These are phyloP conservation scores for Chaetomium cochliodes DNA, from an alignment of 495 filamentous ascomycete species.

Conservation along the genomic window DNA sequence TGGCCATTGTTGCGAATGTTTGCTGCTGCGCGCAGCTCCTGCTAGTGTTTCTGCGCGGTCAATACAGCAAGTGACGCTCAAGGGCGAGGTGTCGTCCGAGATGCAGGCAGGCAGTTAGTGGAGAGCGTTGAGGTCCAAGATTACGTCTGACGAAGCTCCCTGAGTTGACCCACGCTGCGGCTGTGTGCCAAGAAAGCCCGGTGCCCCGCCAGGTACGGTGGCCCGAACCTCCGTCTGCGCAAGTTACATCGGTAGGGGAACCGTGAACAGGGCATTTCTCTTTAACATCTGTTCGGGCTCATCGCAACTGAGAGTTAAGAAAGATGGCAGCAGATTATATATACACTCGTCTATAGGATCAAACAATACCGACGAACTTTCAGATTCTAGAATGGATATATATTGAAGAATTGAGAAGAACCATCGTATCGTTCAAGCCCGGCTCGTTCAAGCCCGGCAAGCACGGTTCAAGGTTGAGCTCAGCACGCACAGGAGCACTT, in stretches of 20 bases:
- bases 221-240: constrained; percentile 3
- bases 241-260: neutral
- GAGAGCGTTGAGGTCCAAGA: constrained; percentile 37
- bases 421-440: neutral
- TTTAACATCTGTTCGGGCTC: neutral
- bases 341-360: neutral
- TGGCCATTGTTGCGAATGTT: constrained; percentile 65
- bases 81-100: constrained; percentile 20
- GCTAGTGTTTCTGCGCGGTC: constrained; percentile 26
- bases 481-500: neutral
- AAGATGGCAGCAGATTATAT: neutral
- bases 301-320: neutral
- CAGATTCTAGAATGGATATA: neutral
- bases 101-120: constrained; percentile 21
- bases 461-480: neutral
- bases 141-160: constrained; percentile 39
- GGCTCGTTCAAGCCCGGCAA: neutral
- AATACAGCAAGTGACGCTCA: constrained; percentile 15
- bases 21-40: constrained; percentile 31
- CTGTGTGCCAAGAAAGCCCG: constrained; percentile 28
- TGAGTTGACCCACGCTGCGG: constrained; percentile 20
- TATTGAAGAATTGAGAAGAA: neutral
- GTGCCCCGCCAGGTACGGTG: constrained; percentile 25
- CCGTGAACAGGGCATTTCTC: neutral
- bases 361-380: neutral